Conservation (phyloP, 176 grass and related monocot species). For the Eragrostis curvula region DNA sequence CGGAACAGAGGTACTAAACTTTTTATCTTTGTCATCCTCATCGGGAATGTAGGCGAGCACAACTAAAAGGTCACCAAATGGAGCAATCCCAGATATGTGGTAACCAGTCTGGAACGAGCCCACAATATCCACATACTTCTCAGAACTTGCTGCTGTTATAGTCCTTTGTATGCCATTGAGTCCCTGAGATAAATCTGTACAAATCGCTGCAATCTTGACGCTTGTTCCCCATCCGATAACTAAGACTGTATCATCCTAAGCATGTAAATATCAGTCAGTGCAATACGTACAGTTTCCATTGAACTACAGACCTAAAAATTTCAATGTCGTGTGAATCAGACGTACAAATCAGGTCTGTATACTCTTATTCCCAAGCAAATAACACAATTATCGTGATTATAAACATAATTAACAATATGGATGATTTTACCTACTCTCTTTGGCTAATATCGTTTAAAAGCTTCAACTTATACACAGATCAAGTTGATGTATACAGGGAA, state of each 20-base stretch:
- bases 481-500: constrained; percentile 2
- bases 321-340: not conserved
- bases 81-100: constrained; percentile 94
- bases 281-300: constrained; percentile 17
- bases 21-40: constrained; percentile 73
- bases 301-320: not conserved
- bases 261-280: constrained; percentile 34
- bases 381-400: constrained; percentile 4
- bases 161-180: constrained; percentile 84
- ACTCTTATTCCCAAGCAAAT: constrained; percentile 6
- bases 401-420: not conserved
- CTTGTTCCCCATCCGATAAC: constrained; percentile 96
- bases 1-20: constrained; percentile 54
- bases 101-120: constrained; percentile 94
- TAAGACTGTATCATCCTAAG: constrained; percentile 91
- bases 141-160: constrained; percentile 54
- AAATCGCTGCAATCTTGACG: constrained; percentile 90
- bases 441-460: constrained; percentile 5
- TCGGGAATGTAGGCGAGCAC: constrained; percentile 91
- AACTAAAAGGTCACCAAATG: constrained; percentile 92
- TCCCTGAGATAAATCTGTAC: constrained; percentile 65
- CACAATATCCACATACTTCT: constrained; percentile 97
- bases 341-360: not conserved
- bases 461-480: not conserved
- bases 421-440: not conserved